Percentiles rank a stretch among this genome's conserved stretches.
Conservation (phyloP, 106 monocot species). For the Hemerocallis citrina region DNA sequence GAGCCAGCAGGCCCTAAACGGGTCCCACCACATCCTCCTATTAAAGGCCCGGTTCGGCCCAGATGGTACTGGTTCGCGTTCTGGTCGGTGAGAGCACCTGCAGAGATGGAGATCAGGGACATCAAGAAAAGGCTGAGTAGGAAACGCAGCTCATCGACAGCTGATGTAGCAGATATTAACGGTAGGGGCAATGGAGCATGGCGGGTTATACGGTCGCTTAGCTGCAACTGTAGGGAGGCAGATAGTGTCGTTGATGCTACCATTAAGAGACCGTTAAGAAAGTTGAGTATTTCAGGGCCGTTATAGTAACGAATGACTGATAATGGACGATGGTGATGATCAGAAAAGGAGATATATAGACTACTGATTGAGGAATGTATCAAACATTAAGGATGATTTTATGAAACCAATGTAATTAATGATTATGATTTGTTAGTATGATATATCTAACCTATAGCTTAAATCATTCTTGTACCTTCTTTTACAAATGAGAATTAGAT, state of each 20-base stretch:
- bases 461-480: neutral
- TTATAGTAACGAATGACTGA: neutral
- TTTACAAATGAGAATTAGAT: neutral
- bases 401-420: neutral
- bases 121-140: constrained; percentile 24
- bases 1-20: neutral
- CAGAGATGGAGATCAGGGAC: constrained; percentile 37
- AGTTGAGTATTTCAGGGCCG: neutral
- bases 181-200: neutral
- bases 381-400: neutral
- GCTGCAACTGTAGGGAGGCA: constrained; percentile 8
- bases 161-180: neutral
- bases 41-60: neutral
- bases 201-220: constrained; percentile 9
- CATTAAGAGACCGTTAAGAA: neutral
- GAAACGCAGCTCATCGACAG: neutral
- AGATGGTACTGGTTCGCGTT: constrained; percentile 22
- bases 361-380: neutral
- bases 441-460: neutral
- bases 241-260: neutral
- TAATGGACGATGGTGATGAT: neutral
- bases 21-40: neutral
- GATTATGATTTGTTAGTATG: too few relatives aligned
- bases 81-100: constrained; percentile 26
- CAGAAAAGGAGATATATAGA: neutral